Base-by-base conservation (phyloP, 1,284 basidiomycete species). In the Meripilus lineatus region DNA sequence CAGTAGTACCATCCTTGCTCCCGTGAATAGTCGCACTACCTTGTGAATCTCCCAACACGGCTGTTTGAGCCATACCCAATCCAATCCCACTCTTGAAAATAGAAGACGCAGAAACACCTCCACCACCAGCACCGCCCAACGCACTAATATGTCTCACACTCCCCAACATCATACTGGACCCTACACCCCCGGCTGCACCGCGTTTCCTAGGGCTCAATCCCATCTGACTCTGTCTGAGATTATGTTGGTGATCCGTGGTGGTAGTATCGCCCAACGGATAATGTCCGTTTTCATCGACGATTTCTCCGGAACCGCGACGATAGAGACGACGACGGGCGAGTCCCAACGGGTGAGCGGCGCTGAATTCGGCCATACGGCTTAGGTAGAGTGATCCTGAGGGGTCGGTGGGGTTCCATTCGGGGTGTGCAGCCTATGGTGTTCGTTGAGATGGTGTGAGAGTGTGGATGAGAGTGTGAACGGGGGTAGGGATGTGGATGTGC, bases 401-500 rank as follows among this genome's bases (percentile, higher is more conserved):
- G 61, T 97, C 92, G 2, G 78, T 72, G 1, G 93, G 93, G 52
- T 82, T 88, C 93, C 93, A 97, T 57, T 93, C 90, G 8, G 93
- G 93, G 66, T 97, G 91, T 10, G 91, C 86, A 35, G 90, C 90
- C 77, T 84, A 49, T 21, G 48, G 35, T 21, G 13, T 25, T 10
- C 10, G 40, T 13, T 44, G 8, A 8, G 32, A n/a, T n/a, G n/a
- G n/a, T n/a, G n/a, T n/a, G 6, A 40, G 38, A 22, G 21, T 40
- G 22, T 37, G 21, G 11, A 44, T 15, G 20, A 13, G 13, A 28
- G 14, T 15, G 13, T 30, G 20, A 28, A 23, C 6, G 32, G 40
- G n/a, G n/a, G n/a, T n/a, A n/a, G n/a, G n/a, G n/a, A n/a, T n/a
- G n/a, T n/a, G n/a, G 5, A 30, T 4, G 13, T 14, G 40, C 52